Evolutionary conservation across 768 basidiomycete genomes (phyloP).

Genomic region (Nidularia sp.): DNA sequence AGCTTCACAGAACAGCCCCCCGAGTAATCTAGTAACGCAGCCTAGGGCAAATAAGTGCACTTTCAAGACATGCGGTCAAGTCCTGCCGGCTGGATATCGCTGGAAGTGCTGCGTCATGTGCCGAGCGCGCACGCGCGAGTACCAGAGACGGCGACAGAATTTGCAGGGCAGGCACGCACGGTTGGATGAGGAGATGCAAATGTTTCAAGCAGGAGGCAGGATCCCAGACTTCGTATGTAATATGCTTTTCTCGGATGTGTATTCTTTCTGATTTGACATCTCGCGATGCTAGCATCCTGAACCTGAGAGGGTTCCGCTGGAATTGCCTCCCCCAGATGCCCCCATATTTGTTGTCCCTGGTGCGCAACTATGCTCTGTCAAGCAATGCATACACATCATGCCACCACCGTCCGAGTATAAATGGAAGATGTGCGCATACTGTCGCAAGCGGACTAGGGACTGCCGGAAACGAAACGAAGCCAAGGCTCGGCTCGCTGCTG

Average conservation of each 20-base stretch:
- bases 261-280: neutral
- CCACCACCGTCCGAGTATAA: conserved; percentile 31
- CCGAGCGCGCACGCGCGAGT: conserved; percentile 27
- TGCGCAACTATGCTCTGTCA: conserved; percentile 32
- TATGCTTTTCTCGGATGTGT: neutral
- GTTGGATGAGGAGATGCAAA: conserved; percentile 12
- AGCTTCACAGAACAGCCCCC: too few species aligned
- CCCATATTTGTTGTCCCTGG: conserved; percentile 13
- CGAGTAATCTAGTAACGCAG: too few species aligned
- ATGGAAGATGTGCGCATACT: conserved; percentile 34
- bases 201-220: conserved; percentile 1
- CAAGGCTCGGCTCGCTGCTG: neutral
- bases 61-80: conserved; percentile 25
- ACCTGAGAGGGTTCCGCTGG: neutral
- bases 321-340: too few species aligned
- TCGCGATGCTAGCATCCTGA: conserved; percentile 2
- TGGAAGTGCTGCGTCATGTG: conserved; percentile 43
- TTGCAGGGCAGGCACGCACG: conserved; percentile 16
- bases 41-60: conserved; percentile 17
- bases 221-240: neutral
- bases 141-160: conserved; percentile 26
- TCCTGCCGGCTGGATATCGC: conserved; percentile 22
- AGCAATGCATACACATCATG: conserved; percentile 28
- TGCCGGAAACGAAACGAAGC: conserved; percentile 7
- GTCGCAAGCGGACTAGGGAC: conserved; percentile 22